A percentile compares a stretch with the other conserved stretches of the same genome.
These are phyloP conservation scores for Oehlia diaphana DNA, from an alignment of 192 early-diverging fungal genomes.

Conservation along the genomic window DNA sequence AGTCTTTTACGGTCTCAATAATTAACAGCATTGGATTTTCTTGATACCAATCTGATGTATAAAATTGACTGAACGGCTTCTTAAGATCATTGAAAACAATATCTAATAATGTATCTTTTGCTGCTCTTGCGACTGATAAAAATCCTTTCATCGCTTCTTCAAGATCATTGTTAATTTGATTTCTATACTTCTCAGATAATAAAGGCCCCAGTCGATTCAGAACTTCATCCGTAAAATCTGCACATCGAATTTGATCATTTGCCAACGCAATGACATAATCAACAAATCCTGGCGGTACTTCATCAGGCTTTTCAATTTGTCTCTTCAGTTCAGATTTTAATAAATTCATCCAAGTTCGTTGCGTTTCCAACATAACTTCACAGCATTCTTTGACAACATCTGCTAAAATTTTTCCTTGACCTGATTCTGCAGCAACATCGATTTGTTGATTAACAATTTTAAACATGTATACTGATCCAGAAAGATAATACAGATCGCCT, in stretches of 20 bases:
- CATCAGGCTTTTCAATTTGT: conserved; percentile 74
- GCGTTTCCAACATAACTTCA: conserved; percentile 79
- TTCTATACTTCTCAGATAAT: conserved; percentile 60
- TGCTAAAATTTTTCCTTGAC: conserved; percentile 86
- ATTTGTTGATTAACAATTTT: conserved; percentile 99
- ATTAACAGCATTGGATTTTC: conserved; percentile 83
- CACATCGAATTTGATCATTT: conserved; percentile 90
- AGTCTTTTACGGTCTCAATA: conserved; percentile 94
- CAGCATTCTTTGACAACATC: conserved; percentile 82
- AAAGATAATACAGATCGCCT: conserved; percentile 78
- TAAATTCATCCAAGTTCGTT: conserved; percentile 80
- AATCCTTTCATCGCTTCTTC: conserved; percentile 85
- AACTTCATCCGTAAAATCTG: conserved; percentile 89
- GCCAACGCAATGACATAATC: conserved; percentile 96
- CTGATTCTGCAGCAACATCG: conserved; percentile 79
- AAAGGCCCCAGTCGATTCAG: conserved; percentile 54
- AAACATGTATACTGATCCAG: conserved; percentile 87
- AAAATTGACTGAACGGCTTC: conserved; percentile 72
- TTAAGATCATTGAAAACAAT: conserved; percentile 82
- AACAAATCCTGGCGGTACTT: conserved; percentile 81
- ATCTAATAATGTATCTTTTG: conserved; percentile 75
- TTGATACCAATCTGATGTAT: conserved; percentile 89
- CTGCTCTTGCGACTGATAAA: conserved; percentile 80
- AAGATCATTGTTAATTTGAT: conserved; percentile 62
- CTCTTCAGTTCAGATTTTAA: conserved; percentile 73